A percentile compares a stretch with the other conserved stretches of the same genome.
phyloP scores from a whole-genome alignment of 139 green algal species.

The Limnomonas spitsbergensis region DNA sequence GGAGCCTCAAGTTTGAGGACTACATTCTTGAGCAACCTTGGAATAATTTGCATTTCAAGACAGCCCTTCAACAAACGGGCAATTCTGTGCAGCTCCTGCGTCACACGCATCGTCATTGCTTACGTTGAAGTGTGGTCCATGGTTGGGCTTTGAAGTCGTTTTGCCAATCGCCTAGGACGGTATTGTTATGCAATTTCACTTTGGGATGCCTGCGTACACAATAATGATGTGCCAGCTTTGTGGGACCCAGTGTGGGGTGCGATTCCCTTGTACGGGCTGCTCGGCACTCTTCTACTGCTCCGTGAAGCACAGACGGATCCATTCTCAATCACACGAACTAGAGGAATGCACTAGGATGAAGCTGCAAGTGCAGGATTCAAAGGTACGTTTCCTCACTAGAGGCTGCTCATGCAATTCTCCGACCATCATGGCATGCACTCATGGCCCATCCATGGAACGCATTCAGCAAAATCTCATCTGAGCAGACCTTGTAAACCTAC shows the following conservation, averaged over 20 bases:
- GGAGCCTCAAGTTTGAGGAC: neutral
- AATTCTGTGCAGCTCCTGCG: too few species aligned
- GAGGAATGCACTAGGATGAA: constrained; percentile 13
- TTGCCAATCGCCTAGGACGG: too few species aligned
- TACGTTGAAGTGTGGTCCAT: too few species aligned
- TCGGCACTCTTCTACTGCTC: constrained; percentile 9
- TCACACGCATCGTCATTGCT: too few species aligned
- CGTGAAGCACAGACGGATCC: constrained; percentile 5
- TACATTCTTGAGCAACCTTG: neutral
- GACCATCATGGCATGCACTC: neutral
- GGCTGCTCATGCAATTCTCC: too few species aligned
- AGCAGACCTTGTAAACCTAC: too few species aligned
- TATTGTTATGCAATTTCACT: too few species aligned
- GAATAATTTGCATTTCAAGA: too few species aligned
- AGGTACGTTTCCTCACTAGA: neutral
- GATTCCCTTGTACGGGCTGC: neutral
- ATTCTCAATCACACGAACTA: neutral
- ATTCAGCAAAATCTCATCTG: too few species aligned
- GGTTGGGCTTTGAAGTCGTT: too few species aligned
- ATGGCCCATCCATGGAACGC: neutral
- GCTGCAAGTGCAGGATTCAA: neutral
- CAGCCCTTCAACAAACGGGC: too few species aligned
- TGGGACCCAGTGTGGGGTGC: neutral
- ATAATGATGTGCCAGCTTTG: constrained; percentile 2
- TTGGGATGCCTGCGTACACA: too few species aligned